Conservation (phyloP, 768 basidiomycete genomes). For the Boletus huronensis region DNA sequence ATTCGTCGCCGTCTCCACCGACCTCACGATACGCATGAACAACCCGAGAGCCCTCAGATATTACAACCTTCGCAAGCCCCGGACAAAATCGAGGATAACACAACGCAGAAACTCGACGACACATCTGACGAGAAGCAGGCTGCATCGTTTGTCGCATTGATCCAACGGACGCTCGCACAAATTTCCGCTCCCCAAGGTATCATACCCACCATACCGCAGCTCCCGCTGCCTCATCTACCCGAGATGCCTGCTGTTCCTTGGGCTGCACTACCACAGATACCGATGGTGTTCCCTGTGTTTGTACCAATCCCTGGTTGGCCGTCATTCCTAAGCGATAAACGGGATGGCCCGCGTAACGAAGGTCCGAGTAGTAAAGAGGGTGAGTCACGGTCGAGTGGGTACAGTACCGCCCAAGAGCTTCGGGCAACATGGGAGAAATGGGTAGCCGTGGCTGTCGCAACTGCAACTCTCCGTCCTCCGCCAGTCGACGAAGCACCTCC, state of each 20-base stretch:
- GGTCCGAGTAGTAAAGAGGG: constrained; percentile 32
- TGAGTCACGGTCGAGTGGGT: constrained; percentile 36
- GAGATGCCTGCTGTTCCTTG: constrained; percentile 64
- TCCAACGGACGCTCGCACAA: constrained; percentile 69
- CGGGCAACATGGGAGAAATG: constrained; percentile 75
- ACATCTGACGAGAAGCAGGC: constrained; percentile 36
- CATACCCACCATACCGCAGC: constrained; percentile 50
- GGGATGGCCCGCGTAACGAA: constrained; percentile 32
- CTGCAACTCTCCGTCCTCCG: constrained; percentile 42
- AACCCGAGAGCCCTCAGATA: not conserved
- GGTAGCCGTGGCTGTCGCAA: constrained; percentile 53
- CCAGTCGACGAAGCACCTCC: constrained; percentile 60
- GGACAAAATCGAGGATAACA: constrained; percentile 18
- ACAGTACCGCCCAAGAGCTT: constrained; percentile 58
- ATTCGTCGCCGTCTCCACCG: constrained; percentile 30
- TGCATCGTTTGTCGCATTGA: constrained; percentile 60
- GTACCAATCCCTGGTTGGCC: constrained; percentile 67
- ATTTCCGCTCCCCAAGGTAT: constrained; percentile 55
- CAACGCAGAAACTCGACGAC: constrained; percentile 15
- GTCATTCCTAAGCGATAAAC: constrained; percentile 54
- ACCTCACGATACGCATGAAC: constrained; percentile 19
- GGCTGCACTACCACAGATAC: constrained; percentile 62
- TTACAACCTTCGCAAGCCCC: not conserved
- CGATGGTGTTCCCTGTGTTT: constrained; percentile 76
- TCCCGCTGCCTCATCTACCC: constrained; percentile 55